Conservation (phyloP, 1,284 basidiomycete species). For the Cryptococcus sp. region DNA sequence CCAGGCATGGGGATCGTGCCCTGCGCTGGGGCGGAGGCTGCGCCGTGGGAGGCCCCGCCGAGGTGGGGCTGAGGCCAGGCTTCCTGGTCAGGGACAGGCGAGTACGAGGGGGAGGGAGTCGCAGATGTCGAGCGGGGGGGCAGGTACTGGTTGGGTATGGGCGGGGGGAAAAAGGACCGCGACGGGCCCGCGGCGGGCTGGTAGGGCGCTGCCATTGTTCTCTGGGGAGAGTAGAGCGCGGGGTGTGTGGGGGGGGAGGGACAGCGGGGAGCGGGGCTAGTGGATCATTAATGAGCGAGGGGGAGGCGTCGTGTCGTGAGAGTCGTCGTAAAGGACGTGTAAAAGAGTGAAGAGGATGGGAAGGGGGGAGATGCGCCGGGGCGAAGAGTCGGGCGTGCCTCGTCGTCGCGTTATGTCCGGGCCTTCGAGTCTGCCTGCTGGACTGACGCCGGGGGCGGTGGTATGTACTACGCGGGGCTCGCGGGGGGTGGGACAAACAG, state of each 20-base stretch:
- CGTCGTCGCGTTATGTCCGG: too few relatives aligned
- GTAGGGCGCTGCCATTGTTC: background rate
- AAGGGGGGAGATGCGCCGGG: background rate
- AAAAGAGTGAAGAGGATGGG: too few relatives aligned
- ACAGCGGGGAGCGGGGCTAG: too few relatives aligned
- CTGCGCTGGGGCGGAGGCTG: background rate
- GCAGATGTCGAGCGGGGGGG: constrained; percentile 3
- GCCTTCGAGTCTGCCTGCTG: too few relatives aligned
- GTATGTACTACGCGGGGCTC: too few relatives aligned
- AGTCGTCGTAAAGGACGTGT: too few relatives aligned
- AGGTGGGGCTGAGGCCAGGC: constrained; percentile 6
- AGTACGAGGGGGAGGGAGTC: constrained; percentile 11
- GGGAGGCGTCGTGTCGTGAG: too few relatives aligned
- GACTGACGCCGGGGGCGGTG: too few relatives aligned
- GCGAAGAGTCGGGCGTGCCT: background rate
- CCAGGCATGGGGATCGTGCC: constrained; percentile 12
- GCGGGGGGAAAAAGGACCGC: background rate
- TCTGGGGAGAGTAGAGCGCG: too few relatives aligned
- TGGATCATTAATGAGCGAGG: too few relatives aligned
- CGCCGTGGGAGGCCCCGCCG: background rate
- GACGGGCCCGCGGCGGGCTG: constrained; percentile 4
- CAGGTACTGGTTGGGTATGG: constrained; percentile 4
- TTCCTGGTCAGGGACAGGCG: constrained; percentile 8
- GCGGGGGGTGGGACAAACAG: too few relatives aligned
- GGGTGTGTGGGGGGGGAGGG: too few relatives aligned